These are phyloP conservation scores for Hypomyces rosellus DNA, from an alignment of 2,329 filamentous ascomycete genomes.

Conservation along the genomic window DNA sequence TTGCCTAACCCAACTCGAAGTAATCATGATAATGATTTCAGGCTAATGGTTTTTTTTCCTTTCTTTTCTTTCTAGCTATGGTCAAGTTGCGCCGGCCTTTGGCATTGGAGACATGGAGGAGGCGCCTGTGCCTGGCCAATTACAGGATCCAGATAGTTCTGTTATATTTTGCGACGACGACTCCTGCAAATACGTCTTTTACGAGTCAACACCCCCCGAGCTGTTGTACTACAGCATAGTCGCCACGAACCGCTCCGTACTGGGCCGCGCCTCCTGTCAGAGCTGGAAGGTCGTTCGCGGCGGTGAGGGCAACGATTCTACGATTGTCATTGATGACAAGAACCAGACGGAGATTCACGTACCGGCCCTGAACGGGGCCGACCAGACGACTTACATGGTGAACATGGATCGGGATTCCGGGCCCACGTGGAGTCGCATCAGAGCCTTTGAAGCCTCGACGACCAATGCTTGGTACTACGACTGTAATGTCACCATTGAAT, in stretches of 20 bases:
- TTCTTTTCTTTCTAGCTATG: slow-evolving; percentile 25
- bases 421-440: slow-evolving; percentile 22
- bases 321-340: slow-evolving; percentile 22
- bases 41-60: background rate
- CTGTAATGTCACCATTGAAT: slow-evolving; percentile 32
- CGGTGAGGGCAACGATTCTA: slow-evolving; percentile 23
- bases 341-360: slow-evolving; percentile 19
- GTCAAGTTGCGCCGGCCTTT: slow-evolving; percentile 29
- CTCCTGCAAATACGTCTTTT: slow-evolving; percentile 31
- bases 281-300: slow-evolving; percentile 24
- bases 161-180: slow-evolving; percentile 27
- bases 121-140: slow-evolving; percentile 23
- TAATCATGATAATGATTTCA: background rate
- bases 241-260: slow-evolving; percentile 29
- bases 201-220: slow-evolving; percentile 22
- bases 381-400: slow-evolving; percentile 34
- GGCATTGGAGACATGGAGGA: slow-evolving; percentile 13
- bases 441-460: slow-evolving; percentile 32
- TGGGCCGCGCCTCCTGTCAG: slow-evolving; percentile 22
- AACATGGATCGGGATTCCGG: slow-evolving; percentile 19
- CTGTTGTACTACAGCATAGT: slow-evolving; percentile 15
- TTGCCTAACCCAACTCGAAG: background rate
- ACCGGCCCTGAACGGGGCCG: slow-evolving; percentile 22
- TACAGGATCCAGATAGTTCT: slow-evolving; percentile 25
- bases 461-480: slow-evolving; percentile 34